phyloP scores from a whole-genome alignment of 2,329 filamentous ascomycete genomes.

The Hypoxylon sp. region DNA sequence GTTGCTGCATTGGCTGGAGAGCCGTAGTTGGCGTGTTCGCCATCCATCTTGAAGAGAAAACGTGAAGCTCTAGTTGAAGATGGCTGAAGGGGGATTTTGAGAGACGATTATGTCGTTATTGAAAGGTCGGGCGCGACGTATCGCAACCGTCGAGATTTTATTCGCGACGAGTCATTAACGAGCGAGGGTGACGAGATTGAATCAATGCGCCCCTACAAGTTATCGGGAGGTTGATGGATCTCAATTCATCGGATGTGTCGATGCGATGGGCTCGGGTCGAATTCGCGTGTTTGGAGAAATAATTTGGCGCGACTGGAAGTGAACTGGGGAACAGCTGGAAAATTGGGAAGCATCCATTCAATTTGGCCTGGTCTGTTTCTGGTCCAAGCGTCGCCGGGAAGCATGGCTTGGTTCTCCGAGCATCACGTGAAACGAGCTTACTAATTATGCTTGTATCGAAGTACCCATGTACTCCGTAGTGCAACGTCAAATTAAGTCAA shows the following conservation, averaged over 20 bases:
- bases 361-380: constrained; percentile 18
- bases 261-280: constrained; percentile 47
- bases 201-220: constrained; percentile 22
- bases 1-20: constrained; percentile 69
- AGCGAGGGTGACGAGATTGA: constrained; percentile 18
- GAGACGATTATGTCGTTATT: constrained; percentile 4
- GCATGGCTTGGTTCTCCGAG: constrained; percentile 4
- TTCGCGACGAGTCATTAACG: constrained; percentile 39
- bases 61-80: constrained; percentile 23
- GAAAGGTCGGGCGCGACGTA: constrained; percentile 38
- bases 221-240: constrained; percentile 35
- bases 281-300: constrained; percentile 55
- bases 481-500: too few relatives aligned
- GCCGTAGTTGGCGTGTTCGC: constrained; percentile 67
- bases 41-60: constrained; percentile 65
- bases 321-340: constrained; percentile 26
- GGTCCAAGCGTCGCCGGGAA: constrained; percentile 26
- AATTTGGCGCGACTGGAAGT: constrained; percentile 51
- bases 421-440: constrained; percentile 22
- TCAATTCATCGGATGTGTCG: constrained; percentile 34
- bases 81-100: constrained; percentile 11
- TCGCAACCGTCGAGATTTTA: constrained; percentile 39
- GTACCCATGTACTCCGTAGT: neutral
- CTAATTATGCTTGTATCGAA: neutral
- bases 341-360: too few relatives aligned